Base-by-base conservation (phyloP, 2,329 filamentous ascomycete species). In the Pseudogymnoascus sp. region DNA sequence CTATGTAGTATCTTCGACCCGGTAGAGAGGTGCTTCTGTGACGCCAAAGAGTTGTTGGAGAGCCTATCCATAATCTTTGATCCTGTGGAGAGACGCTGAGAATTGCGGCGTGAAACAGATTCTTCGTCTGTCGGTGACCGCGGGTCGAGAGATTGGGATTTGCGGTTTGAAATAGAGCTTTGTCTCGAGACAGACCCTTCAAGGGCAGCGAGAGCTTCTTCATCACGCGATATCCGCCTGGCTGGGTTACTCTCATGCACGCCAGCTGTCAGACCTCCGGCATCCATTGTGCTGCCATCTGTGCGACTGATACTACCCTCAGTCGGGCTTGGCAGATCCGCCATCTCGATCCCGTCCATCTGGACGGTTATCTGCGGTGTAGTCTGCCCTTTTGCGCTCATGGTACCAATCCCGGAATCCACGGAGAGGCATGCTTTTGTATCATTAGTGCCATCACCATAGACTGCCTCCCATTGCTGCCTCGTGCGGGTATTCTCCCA, bases 401-500 rank as follows among this genome's bases (percentile, higher is more conserved):
- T 70, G 39, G 78, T 77, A 45, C 67, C 65, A 13, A 70, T 61
- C 9, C 67, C 69, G 59, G 70, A 71, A 65, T 71, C 69, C 35
- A 35, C 35, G 7, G 33, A 35, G 30, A 35, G 55, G 34, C 12
- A 35, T 10, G 30, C 23, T 64, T 58, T 26, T 52, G 57, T 7
- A 63, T 60, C 56, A 34, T 41, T 23, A 30, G 30, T 38, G 15
- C 38, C 33, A 10, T 52, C 15, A 13, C 45, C 55, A 65, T 95
- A 94, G 1, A 81, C 76, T 5, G 81, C 81, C 70, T 96, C 92
- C 92, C 92, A 96, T 62, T 84, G 75, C 5, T 75, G 75, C 45
- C 82, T 79, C 62, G 90, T 86, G 5, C 78, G 77, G 9, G 79
- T 77, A 59, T 81, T 85, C n/a, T 75, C 73, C 60, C 81, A 76